Evolutionary conservation across 306 rosid genomes (phyloP), one percentile per base, ranked within the genome.

Genomic region (Arachis hypogaea): DNA sequence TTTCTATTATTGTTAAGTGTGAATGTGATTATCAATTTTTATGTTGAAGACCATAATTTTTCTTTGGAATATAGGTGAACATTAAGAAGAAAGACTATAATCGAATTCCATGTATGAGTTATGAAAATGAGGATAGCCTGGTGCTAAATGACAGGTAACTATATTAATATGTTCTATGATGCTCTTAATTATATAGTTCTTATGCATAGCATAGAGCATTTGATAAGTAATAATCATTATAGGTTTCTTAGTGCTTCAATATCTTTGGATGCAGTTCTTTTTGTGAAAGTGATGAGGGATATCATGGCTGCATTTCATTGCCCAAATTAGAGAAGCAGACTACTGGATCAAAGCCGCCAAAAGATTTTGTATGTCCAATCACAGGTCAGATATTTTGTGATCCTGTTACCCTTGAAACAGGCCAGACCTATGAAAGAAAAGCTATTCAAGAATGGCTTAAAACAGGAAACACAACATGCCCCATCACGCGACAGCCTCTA

Each of bases 341-440:
- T n/a, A 44, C 74, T 51, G 81, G 58, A 61, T 71, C 87, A 55
- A 89, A 88, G 82, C 94, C 94, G 36, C 94, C 96, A 6, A 89
- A 91, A 85, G 97, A 93, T 81, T 93, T 93, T 58, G 93, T 93
- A 41, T 93, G 98, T 54, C 90, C 96, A 43, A 91, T 93, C 79
- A 93, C 96, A 29, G 86, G 97, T 67, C 97, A 93, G 71, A 85
- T 88, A 68, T 91, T 93, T 73, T 36, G 80, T 78, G 97, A 93
- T 65, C 94, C 98, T 42, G 98, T 93, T 47, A 93, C 98, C 65
- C 97, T 93, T 69, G 98, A 93, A 84, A 93, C 98, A 16, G 97
- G 98, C 14, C 97, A 93, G 84, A 93, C 97, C 59, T 93, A 82
- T 73, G 98, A 93, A 85, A 85, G 94, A 81, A 89, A 84, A 86